phyloP scores from a whole-genome alignment of 805 yeast genomes.

The Komagataella populi region DNA sequence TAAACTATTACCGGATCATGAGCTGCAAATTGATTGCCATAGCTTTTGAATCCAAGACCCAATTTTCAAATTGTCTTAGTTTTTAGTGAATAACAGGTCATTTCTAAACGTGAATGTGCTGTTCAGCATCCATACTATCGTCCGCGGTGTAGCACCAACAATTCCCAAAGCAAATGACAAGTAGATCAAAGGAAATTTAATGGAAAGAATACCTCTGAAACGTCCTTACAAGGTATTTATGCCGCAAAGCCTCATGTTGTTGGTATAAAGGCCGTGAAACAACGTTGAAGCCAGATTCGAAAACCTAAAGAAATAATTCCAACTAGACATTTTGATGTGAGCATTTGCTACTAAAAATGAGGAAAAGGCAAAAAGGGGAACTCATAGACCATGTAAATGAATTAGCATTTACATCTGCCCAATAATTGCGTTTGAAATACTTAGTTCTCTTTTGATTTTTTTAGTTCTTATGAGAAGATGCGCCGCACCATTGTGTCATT shows the following conservation, averaged over 20 bases:
- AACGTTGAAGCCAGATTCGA: constrained; percentile 76
- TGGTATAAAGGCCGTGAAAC: constrained; percentile 68
- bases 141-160: constrained; percentile 35
- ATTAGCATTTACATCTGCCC: too few relatives aligned
- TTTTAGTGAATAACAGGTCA: constrained; percentile 34
- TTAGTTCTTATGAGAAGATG: too few relatives aligned
- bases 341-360: constrained; percentile 43
- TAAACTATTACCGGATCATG: too few relatives aligned
- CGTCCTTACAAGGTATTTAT: constrained; percentile 50
- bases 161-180: constrained; percentile 36
- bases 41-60: constrained; percentile 3
- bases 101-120: constrained; percentile 29
- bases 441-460: too few relatives aligned
- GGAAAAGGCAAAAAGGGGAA: constrained; percentile 20
- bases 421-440: too few relatives aligned
- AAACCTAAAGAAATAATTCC: constrained; percentile 61
- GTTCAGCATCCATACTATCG: constrained; percentile 18
- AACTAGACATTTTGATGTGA: constrained; percentile 43
- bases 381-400: too few relatives aligned
- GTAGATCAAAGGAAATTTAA: constrained; percentile 35
- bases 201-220: constrained; percentile 41
- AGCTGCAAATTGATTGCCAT: constrained; percentile 5
- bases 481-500: constrained; percentile 28
- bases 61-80: constrained; percentile 12
- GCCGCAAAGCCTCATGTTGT: constrained; percentile 42